These are phyloP conservation scores for Linnemannia elongata DNA, from an alignment of 192 early-diverging fungal genomes.

Conservation along the genomic window DNA sequence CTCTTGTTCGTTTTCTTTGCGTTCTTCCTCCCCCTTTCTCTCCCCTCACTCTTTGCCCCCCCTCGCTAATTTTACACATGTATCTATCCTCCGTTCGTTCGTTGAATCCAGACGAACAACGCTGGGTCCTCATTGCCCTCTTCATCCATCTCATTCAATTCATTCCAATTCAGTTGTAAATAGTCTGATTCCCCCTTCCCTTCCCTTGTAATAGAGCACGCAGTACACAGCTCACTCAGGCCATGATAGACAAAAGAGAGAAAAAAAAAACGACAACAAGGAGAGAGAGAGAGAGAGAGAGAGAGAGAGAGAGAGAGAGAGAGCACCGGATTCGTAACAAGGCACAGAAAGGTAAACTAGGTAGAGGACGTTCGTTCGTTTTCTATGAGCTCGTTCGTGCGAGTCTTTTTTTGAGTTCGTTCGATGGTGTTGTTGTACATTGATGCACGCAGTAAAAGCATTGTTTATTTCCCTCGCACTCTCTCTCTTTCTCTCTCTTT, in stretches of 20 bases:
- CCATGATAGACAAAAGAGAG: no score
- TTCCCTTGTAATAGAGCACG: neutral
- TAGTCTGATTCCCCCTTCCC: neutral
- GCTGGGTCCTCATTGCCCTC: neutral
- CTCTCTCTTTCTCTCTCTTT: no score
- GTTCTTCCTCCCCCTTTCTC: neutral
- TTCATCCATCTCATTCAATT: neutral
- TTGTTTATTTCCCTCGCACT: neutral
- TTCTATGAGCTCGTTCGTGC: no score
- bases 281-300: no score
- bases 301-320: no score
- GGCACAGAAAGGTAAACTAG: no score
- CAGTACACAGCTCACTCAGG: neutral
- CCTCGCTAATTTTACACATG: conserved; percentile 4
- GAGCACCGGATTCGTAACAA: no score
- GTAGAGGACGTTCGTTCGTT: no score
- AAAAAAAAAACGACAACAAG: no score
- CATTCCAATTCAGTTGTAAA: neutral
- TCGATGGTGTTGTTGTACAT: no score
- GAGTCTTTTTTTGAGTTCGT: no score
- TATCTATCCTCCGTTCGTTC: no score
- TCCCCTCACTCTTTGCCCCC: neutral
- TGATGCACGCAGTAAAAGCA: neutral
- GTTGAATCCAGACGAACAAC: neutral
- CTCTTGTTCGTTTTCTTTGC: neutral